Base-by-base conservation (phyloP, 2,329 filamentous ascomycete species). In the Apiospora malaysiana region DNA sequence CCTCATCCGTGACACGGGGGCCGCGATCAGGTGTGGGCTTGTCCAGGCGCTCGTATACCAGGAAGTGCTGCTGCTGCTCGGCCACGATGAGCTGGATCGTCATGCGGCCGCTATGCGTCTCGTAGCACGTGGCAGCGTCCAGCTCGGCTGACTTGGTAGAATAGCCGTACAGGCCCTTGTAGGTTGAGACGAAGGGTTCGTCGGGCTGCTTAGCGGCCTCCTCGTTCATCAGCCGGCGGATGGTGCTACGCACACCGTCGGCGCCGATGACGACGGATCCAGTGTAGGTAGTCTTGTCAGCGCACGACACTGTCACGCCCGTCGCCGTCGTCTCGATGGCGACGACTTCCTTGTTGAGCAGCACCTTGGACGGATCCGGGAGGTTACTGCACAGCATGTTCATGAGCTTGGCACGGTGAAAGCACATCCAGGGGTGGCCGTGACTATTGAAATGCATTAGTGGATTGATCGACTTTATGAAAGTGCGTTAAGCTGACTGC, bases 191-290 rank as follows among this genome's bases (percentile, higher is more conserved):
- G 66, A 73, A 78, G 21, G 76, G 77, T 18, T 71, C 74, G 12
- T 74, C 72, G n/a, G 46, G 56, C 10, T 71, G 70, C 25, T 43
- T 66, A 40, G 70, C 71, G 5, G 73, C 71, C 23, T 69, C 68
- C 63, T 71, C 73, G 46, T 77, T 75, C 76, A 83, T 81, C 56
- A 78, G 74, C 46, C 74, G 70, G 5, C 81, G 78, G 6, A 79
- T 76, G 10, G 73, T 74, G 72, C 82, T 84, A 66, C 82, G 79
- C 7, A 83, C 81, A 4, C 84, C 84, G 73, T 85, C 83, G 9
- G 80, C 79, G 21, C 83, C 83, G 27, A 85, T 75, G 6, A 85
- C 72, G 16, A 86, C 76, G 59, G 81, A 81, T 0, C 80, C 83
- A 1, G 71, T 71, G 70, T 81, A 79, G 2, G 74, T 72, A 3